Conservation (phyloP, 164 flowering plant species). For the grape (Vitis vinifera) region DNA sequence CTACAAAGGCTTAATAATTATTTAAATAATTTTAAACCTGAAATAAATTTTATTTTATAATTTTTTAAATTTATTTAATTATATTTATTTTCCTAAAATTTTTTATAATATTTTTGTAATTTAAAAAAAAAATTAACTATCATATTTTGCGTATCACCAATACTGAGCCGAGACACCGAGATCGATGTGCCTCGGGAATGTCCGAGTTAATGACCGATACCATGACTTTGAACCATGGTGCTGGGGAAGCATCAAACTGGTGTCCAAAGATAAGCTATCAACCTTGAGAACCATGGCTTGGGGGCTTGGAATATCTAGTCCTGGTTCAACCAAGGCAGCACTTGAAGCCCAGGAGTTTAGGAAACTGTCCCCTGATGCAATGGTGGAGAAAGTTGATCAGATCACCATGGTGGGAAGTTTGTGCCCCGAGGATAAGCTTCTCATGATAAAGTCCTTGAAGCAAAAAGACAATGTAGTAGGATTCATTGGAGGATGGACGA, state of each 20-base stretch:
- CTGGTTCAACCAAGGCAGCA: background rate
- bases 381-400: conserved; percentile 9
- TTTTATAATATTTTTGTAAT: too few relatives aligned
- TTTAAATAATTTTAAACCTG: too few relatives aligned
- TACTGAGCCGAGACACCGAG: too few relatives aligned
- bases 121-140: too few relatives aligned
- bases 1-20: too few relatives aligned
- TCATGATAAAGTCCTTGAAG: conserved; percentile 11
- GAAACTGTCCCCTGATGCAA: conserved; percentile 1
- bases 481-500: conserved; percentile 12
- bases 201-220: too few relatives aligned
- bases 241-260: conserved; percentile 25
- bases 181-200: too few relatives aligned
- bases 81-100: too few relatives aligned
- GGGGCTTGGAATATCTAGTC: conserved; percentile 7
- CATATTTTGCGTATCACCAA: too few relatives aligned
- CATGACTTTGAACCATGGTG: background rate
- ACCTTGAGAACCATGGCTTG: conserved; percentile 6
- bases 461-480: conserved; percentile 23
- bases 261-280: conserved; percentile 19
- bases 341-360: conserved; percentile 14
- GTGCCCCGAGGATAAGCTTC: conserved; percentile 12
- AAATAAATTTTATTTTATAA: too few relatives aligned
- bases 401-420: conserved; percentile 18
- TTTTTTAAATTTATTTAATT: too few relatives aligned